Conservation (phyloP, 345 rosid species). For the Salix dunnii region DNA sequence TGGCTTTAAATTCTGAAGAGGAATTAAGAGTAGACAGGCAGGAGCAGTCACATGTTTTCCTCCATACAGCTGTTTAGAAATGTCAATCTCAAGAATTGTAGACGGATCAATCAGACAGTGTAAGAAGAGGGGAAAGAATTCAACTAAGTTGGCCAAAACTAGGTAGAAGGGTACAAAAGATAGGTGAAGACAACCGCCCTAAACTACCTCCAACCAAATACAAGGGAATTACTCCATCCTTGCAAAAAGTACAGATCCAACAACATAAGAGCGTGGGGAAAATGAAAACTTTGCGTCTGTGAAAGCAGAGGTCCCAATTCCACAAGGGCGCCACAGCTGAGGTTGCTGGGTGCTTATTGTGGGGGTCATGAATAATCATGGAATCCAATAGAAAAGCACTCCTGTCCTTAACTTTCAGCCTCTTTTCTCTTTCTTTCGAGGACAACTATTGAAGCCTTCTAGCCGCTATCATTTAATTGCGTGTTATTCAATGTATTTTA, state of each 20-base stretch:
- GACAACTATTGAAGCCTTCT: background rate
- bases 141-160: background rate
- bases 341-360: background rate
- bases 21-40: no score
- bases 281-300: background rate
- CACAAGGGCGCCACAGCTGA: background rate
- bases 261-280: background rate
- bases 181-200: background rate
- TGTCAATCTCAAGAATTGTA: no score
- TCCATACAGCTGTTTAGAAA: no score
- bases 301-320: background rate
- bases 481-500: no score
- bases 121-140: no score
- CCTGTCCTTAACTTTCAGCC: background rate
- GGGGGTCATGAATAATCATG: background rate
- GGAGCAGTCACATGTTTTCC: no score
- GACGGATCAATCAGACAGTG: no score
- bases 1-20: no score
- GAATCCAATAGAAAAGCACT: background rate
- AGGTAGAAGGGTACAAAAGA: background rate
- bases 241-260: background rate
- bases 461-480: no score
- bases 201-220: background rate
- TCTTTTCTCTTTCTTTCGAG: background rate
- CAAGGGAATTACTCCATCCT: background rate